A percentile compares a stretch with the other conserved stretches of the same genome.
Conservation (phyloP, 108 stramenopile genomes). For the Cyclotella distinguenda region DNA sequence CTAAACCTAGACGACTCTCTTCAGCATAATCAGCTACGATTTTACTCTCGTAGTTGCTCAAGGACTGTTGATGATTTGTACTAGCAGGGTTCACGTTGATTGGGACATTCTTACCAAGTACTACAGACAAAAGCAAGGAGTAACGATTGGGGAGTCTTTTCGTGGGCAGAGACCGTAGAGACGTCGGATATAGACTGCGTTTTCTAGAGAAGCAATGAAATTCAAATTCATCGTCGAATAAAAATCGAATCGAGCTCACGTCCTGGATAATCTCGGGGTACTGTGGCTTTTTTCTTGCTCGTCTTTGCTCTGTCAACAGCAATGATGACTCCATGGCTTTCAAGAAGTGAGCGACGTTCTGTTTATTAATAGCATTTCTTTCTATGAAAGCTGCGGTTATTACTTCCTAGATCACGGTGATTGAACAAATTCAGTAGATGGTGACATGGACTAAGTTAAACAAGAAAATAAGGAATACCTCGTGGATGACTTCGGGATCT, state of each 20-base stretch:
- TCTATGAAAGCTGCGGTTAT: slow-evolving; percentile 32
- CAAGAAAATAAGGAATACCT: slow-evolving; percentile 17
- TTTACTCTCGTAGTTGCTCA: not conserved
- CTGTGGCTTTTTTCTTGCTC: slow-evolving; percentile 10
- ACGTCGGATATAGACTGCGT: slow-evolving; percentile 23
- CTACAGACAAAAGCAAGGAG: slow-evolving; percentile 29
- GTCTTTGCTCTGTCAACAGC: not conserved
- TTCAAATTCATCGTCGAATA: slow-evolving; percentile 9
- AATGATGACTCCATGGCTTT: slow-evolving; percentile 15
- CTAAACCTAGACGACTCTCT: slow-evolving; percentile 9
- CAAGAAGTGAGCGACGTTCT: slow-evolving; percentile 17
- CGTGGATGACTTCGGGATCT: slow-evolving; percentile 1
- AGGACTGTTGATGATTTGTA: too few relatives aligned
- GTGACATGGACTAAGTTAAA: not conserved
- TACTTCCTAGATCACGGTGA: too few relatives aligned
- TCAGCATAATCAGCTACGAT: not conserved
- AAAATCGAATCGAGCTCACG: slow-evolving; percentile 20
- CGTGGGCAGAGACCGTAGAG: slow-evolving; percentile 1
- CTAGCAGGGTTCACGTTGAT: too few relatives aligned
- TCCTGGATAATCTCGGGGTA: slow-evolving; percentile 42
- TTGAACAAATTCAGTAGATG: not conserved
- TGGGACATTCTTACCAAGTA: slow-evolving; percentile 35
- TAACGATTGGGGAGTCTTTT: slow-evolving; percentile 8
- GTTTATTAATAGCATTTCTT: slow-evolving; percentile 22
- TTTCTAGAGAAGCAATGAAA: slow-evolving; percentile 18